Conservation (phyloP, 2,329 filamentous ascomycete species). For the Teratosphaeria destructans region DNA sequence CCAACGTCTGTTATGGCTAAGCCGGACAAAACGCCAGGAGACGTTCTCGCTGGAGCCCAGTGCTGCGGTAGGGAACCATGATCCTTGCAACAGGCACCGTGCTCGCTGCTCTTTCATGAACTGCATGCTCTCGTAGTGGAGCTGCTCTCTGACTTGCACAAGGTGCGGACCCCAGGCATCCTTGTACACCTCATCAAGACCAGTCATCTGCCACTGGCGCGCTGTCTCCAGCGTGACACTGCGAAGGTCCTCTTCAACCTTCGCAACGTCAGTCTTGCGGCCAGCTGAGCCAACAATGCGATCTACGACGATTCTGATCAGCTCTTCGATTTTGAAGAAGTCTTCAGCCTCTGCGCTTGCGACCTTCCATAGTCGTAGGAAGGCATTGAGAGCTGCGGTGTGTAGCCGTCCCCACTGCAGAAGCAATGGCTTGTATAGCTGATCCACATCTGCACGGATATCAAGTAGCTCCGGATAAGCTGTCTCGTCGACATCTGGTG, state of each 20-base stretch:
- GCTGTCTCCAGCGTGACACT: slow-evolving; percentile 72
- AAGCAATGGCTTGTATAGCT: slow-evolving; percentile 73
- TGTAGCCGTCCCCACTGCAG: slow-evolving; percentile 91
- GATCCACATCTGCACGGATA: slow-evolving; percentile 59
- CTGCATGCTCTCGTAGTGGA: slow-evolving; percentile 81
- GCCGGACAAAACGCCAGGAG: slow-evolving; percentile 67
- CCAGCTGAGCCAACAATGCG: slow-evolving; percentile 75
- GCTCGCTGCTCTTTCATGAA: slow-evolving; percentile 97
- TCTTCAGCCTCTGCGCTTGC: slow-evolving; percentile 77
- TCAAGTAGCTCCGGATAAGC: slow-evolving; percentile 12
- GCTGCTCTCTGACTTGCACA: slow-evolving; percentile 76
- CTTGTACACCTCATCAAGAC: slow-evolving; percentile 83
- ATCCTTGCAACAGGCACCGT: slow-evolving; percentile 74
- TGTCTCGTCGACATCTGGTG: slow-evolving; percentile 3
- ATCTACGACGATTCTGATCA: slow-evolving; percentile 81
- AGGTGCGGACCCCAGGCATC: slow-evolving; percentile 90
- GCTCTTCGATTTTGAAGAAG: slow-evolving; percentile 85
- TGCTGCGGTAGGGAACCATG: slow-evolving; percentile 66
- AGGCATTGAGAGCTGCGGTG: slow-evolving; percentile 72
- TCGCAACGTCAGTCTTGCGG: slow-evolving; percentile 71
- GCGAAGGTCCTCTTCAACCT: slow-evolving; percentile 79
- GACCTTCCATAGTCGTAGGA: slow-evolving; percentile 85
- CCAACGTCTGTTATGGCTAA: slow-evolving; percentile 84
- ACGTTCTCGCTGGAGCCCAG: background rate
- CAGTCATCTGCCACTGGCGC: slow-evolving; percentile 83